Base-by-base conservation (phyloP, 1,284 basidiomycete genomes). In the Cystobasidium sp. region DNA sequence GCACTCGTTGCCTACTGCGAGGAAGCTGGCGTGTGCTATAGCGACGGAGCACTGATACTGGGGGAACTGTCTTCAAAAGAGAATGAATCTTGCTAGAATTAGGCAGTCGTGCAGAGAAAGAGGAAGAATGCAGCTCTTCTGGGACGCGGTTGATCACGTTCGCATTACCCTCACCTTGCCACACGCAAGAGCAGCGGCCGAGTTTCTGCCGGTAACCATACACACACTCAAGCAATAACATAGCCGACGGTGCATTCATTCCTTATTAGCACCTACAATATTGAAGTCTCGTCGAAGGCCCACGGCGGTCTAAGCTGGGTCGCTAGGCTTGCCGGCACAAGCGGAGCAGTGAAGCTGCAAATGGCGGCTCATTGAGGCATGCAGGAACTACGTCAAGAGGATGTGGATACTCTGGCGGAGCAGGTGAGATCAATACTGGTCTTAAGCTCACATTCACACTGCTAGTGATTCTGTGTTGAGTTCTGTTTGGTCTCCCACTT, bases 341-440 rank as follows among this genome's bases (percentile, higher is more conserved):
- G 12, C 14, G n/a, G 46, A 41, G 39, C 39, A n/a, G 16, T 5
- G 43, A 12, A 59, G 56, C 31, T 16, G 39, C 62, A 49, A 22
- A 64, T 52, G 49, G 62, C 5, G 31, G 62, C 62, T 16, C 47
- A 20, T 20, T 66, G 44, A 66, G 53, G 64, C 14, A 52, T 52
- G 64, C 64, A 51, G 46, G 51, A 64, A 14, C 44, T 31, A 7
- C 37, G 14, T 7, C 10, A 64, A n/a, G 44, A 37, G 62, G 46
- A 64, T 41, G 43, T 4, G 16, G 44, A 47, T 31, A 16, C 43
- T 16, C 47, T 52, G 6, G n/a, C 62, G 22, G 62, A 69, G 68
- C 68, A 69, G 68, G 68, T 61, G 44, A 46, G 68, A 20, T 24
- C 1, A 51, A 16, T 16, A 16, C n/a, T n/a, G n/a, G 49, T 20